A percentile compares a stretch with the other conserved stretches of the same genome.
Evolutionary conservation across 2,329 filamentous ascomycete species (phyloP).

Genomic region (Dactylellina haptotyla): DNA sequence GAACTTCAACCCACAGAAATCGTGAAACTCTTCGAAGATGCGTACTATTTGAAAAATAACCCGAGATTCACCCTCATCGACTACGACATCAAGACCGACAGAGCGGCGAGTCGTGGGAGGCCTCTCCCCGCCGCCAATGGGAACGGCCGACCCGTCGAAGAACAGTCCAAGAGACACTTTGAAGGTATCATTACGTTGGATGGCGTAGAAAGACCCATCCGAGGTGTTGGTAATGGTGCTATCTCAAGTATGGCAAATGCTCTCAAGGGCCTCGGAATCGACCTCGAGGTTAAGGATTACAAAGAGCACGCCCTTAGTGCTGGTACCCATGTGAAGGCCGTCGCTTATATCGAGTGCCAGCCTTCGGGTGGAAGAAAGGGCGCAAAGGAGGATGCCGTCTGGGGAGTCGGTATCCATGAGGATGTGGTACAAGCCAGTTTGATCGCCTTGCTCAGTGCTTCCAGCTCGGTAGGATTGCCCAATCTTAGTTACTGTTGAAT

Average conservation of each 20-base stretch:
- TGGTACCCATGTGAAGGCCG: slow-evolving; percentile 86
- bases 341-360: slow-evolving; percentile 87
- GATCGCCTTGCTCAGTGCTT: slow-evolving; percentile 84
- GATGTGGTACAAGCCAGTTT: slow-evolving; percentile 91
- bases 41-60: slow-evolving; percentile 84
- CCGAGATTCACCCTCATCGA: slow-evolving; percentile 82
- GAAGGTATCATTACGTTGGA: slow-evolving; percentile 77
- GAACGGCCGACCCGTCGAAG: slow-evolving; percentile 66
- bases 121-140: slow-evolving; percentile 69
- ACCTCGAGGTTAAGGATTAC: slow-evolving; percentile 91
- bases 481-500: not conserved
- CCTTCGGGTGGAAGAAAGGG: slow-evolving; percentile 25
- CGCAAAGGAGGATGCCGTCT: slow-evolving; percentile 77
- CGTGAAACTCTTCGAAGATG: slow-evolving; percentile 83
- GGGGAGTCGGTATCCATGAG: slow-evolving; percentile 91
- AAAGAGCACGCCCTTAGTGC: slow-evolving; percentile 92
- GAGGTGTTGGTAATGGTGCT: slow-evolving; percentile 85
- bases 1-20: slow-evolving; percentile 88
- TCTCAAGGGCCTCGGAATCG: slow-evolving; percentile 79
- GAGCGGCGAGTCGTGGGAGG: slow-evolving; percentile 69
- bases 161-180: slow-evolving; percentile 76
- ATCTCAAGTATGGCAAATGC: slow-evolving; percentile 89
- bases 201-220: slow-evolving; percentile 78
- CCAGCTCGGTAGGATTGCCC: slow-evolving; percentile 74
- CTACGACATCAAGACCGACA: slow-evolving; percentile 88